Base-by-base conservation (phyloP, 2,329 filamentous ascomycete genomes). In the Aspergillus flavus region DNA sequence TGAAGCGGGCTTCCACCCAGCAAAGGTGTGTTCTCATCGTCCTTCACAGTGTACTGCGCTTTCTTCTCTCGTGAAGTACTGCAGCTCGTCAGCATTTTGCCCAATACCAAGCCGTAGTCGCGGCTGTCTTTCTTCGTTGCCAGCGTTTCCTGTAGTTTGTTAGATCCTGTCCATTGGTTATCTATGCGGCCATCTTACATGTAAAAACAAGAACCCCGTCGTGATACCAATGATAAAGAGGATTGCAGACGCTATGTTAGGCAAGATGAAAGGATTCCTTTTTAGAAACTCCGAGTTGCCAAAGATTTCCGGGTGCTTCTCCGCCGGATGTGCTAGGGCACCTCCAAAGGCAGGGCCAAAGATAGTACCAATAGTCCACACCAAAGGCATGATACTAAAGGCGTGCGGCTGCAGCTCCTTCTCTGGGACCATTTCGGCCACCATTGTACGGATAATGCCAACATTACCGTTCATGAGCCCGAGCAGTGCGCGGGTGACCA, bases 371-470 rank as follows among this genome's bases (percentile, higher is more conserved):
- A 97, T 82, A 12, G 89, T 93, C 91, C 93, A 98, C 1, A 91
- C 91, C 19, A 98, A 80, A 4, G 94, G 94, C 94, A 98, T 97
- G 53, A 98, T 84, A 67, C 90, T 93, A 77, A 98, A 98, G 0
- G 95, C 95, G 58, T 88, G 84, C 0, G 94, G 94, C 73, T 97
- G 94, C 7, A 97, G 83, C 73, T 93, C 91, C 75, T 86, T 93
- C 76, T 95, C 89, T 0, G 93, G 91, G 1, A 97, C 93, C 85
- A 97, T 89, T 77, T 97, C 94, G 0, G 94, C 94, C 2, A 97
- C 93, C 81, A 95, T 93, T 19, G 93, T 96, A 68, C 94, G 83
- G 66, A 97, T 90, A 65, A 97, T 97, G 1, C 95, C 91, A n/a
- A 94, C 90, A 73, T 97, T 98, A 59, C 94, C 95, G 73, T 97